These are phyloP conservation scores for Mollisia scopiformis DNA, from an alignment of 2,329 filamentous ascomycete species.

Conservation along the genomic window DNA sequence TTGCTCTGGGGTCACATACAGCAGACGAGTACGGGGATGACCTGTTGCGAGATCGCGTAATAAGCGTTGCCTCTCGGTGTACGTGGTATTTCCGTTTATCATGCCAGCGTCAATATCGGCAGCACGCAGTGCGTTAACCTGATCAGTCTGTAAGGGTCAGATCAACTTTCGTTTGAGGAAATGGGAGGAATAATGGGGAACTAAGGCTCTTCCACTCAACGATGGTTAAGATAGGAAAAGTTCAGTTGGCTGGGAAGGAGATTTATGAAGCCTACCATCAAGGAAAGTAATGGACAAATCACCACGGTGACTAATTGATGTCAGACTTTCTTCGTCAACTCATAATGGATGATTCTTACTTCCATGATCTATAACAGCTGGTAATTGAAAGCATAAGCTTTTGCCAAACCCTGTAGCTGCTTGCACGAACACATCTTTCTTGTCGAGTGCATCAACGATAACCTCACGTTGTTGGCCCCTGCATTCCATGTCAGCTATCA, in stretches of 20 bases:
- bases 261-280: conserved; percentile 67
- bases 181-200: neutral
- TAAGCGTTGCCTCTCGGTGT: conserved; percentile 66
- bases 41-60: conserved; percentile 84
- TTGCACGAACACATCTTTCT: conserved; percentile 91
- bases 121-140: conserved; percentile 78
- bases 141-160: conserved; percentile 69
- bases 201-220: neutral
- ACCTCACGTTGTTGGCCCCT: conserved; percentile 88
- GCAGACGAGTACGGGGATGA: conserved; percentile 78
- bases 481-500: conserved; percentile 17
- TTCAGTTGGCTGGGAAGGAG: neutral
- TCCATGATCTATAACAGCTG: conserved; percentile 84
- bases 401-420: conserved; percentile 92
- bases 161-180: neutral
- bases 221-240: neutral
- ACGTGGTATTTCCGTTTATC: conserved; percentile 81
- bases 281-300: conserved; percentile 82
- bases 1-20: conserved; percentile 93
- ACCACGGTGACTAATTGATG: conserved; percentile 75
- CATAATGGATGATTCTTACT: conserved; percentile 49
- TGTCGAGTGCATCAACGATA: conserved; percentile 77
- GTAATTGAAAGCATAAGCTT: conserved; percentile 89
- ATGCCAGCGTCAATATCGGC: conserved; percentile 80
- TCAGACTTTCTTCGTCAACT: conserved; percentile 20